A percentile compares a stretch with the other conserved stretches of the same genome.
These are phyloP conservation scores for Penicillium soppii DNA, from an alignment of 495 filamentous ascomycete genomes.

Conservation along the genomic window DNA sequence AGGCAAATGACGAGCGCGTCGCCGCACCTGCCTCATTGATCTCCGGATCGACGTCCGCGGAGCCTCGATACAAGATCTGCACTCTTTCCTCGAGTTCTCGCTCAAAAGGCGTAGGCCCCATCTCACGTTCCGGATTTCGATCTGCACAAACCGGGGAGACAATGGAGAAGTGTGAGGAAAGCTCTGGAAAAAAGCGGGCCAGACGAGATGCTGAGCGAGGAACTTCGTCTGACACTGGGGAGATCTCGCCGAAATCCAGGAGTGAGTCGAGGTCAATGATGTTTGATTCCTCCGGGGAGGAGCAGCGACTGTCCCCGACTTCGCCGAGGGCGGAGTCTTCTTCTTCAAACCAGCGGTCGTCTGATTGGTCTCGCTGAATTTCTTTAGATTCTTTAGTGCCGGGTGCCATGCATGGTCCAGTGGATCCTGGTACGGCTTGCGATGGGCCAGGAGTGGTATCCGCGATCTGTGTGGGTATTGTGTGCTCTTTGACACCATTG, in stretches of 20 bases:
- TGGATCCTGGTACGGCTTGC: not conserved
- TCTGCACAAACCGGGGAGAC: slow-evolving; percentile 19
- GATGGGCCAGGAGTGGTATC: not conserved
- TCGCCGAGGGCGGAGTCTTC: not conserved
- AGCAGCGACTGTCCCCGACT: not conserved
- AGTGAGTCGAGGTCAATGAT: slow-evolving; percentile 18
- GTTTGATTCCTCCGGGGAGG: slow-evolving; percentile 13
- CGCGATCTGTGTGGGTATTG: not conserved
- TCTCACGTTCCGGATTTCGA: slow-evolving; percentile 5
- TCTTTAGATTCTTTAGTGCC: not conserved
- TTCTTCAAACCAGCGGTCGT: not conserved
- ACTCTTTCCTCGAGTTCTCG: slow-evolving; percentile 21
- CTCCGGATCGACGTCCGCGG: not conserved
- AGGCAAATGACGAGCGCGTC: slow-evolving; percentile 20
- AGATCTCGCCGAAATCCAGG: slow-evolving; percentile 26
- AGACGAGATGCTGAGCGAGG: slow-evolving; percentile 9
- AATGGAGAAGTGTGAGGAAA: slow-evolving; percentile 28
- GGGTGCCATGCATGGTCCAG: not conserved
- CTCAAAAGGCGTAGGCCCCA: slow-evolving; percentile 10
- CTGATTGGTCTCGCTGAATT: not conserved
- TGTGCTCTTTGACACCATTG: no score
- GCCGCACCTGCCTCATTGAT: not conserved
- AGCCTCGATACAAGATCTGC: slow-evolving; percentile 13
- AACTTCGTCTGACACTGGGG: slow-evolving; percentile 25
- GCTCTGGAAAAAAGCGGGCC: slow-evolving; percentile 35